Conservation (phyloP, 257 asterid genomes). For the Capsicum baccatum region DNA sequence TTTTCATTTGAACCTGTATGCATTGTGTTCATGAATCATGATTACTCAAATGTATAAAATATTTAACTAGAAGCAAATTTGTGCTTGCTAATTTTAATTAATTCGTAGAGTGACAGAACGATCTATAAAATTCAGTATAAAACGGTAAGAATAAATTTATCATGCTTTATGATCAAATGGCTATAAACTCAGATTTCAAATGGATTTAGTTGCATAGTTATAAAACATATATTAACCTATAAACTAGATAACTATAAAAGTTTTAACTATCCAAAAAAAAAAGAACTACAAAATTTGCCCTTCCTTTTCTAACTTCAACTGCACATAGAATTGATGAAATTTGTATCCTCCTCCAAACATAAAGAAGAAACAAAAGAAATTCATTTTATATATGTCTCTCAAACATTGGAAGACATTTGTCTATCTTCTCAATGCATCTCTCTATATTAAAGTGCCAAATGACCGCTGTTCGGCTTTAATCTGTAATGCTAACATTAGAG, state of each 20-base stretch:
- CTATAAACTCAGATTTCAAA: no score
- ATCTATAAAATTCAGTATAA: neutral
- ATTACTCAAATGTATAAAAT: conserved; percentile 2
- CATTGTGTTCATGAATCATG: neutral
- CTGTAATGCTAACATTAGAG: neutral
- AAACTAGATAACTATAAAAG: no score
- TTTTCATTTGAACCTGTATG: neutral
- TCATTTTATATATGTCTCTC: neutral
- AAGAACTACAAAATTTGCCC: neutral
- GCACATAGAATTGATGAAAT: conserved; percentile 14
- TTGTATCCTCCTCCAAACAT: neutral
- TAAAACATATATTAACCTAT: no score
- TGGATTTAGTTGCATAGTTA: no score
- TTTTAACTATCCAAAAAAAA: no score
- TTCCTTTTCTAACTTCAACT: conserved; percentile 5
- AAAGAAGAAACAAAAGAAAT: conserved; percentile 12
- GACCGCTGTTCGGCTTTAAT: neutral
- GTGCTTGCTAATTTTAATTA: neutral
- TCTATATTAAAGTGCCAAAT: neutral
- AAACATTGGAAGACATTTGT: conserved; percentile 2
- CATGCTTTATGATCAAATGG: no score
- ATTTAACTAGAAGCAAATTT: neutral
- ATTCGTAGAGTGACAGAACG: neutral
- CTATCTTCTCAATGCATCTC: neutral
- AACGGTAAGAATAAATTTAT: no score